phyloP scores from a whole-genome alignment of 208 protist genomes.

The Wallacemonas sp. region DNA sequence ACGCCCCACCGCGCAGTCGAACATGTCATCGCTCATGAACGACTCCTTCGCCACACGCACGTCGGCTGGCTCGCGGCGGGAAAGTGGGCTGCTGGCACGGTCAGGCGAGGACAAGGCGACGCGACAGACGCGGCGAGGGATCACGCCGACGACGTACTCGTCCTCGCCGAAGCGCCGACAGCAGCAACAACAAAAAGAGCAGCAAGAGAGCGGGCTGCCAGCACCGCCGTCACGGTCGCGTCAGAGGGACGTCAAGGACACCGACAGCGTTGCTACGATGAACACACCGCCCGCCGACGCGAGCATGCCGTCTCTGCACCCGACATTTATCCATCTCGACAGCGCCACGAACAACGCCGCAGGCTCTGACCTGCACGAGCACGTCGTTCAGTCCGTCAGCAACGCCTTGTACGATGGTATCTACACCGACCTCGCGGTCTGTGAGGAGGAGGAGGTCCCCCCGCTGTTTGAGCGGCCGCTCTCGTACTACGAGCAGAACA shows the following conservation, averaged over 20 bases:
- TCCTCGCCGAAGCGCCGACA: neutral
- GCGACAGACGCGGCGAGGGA: neutral
- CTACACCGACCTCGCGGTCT: neutral
- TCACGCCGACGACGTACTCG: neutral
- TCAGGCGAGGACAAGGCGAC: neutral
- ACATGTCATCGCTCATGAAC: neutral
- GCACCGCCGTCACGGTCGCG: too few relatives aligned
- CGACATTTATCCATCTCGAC: neutral
- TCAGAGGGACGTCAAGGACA: too few relatives aligned
- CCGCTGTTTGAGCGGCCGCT: constrained; percentile 16
- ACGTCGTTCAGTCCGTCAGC: constrained; percentile 5
- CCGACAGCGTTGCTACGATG: too few relatives aligned
- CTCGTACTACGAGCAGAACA: constrained; percentile 12
- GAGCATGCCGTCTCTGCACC: neutral
- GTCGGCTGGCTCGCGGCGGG: neutral
- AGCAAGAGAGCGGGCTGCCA: neutral
- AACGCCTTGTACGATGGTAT: constrained; percentile 2
- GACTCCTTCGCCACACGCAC: neutral
- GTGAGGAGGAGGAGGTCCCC: constrained; percentile 11
- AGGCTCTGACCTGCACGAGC: neutral
- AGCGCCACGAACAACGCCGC: neutral
- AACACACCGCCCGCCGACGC: neutral
- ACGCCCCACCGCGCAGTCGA: too few relatives aligned
- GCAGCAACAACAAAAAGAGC: neutral
- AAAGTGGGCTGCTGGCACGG: neutral